These are phyloP conservation scores for Phytopythium vexans DNA, from an alignment of 352 stramenopile species.

Conservation along the genomic window DNA sequence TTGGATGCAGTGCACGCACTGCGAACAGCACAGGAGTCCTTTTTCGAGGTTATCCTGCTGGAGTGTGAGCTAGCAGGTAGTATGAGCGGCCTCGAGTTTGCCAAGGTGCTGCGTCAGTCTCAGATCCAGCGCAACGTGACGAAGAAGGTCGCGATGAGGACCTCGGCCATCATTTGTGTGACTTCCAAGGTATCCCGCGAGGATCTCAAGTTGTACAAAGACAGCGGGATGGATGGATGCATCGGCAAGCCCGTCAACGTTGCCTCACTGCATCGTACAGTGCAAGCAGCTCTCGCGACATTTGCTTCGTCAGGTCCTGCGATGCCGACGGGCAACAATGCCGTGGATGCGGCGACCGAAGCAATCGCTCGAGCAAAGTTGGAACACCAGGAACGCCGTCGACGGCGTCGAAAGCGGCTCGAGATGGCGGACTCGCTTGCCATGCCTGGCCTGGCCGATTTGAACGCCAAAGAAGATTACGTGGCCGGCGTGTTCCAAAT, in stretches of 20 bases:
- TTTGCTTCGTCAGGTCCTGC: neutral
- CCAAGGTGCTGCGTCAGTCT: conserved; percentile 68
- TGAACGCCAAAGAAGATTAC: conserved; percentile 50
- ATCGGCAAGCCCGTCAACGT: conserved; percentile 76
- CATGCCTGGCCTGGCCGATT: conserved; percentile 42
- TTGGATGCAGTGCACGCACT: conserved; percentile 50
- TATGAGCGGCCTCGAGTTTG: conserved; percentile 75
- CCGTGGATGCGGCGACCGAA: conserved; percentile 29
- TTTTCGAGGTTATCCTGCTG: conserved; percentile 85
- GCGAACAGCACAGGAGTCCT: conserved; percentile 34
- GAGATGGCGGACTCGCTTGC: conserved; percentile 38
- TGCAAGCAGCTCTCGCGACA: conserved; percentile 73
- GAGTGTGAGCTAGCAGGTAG: conserved; percentile 55
- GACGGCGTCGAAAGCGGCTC: conserved; percentile 26
- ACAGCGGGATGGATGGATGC: conserved; percentile 90
- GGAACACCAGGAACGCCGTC: conserved; percentile 30
- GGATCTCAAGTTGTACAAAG: conserved; percentile 87
- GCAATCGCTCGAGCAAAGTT: conserved; percentile 42
- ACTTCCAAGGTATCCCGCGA: conserved; percentile 48
- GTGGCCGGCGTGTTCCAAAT: conserved; percentile 79
- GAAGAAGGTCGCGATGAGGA: conserved; percentile 17
- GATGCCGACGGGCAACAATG: neutral
- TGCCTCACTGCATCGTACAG: conserved; percentile 65
- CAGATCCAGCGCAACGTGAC: conserved; percentile 54
- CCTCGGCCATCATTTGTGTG: conserved; percentile 61